Evolutionary conservation across 108 stramenopile genomes (phyloP).

Genomic region (Ochromonas danica): DNA sequence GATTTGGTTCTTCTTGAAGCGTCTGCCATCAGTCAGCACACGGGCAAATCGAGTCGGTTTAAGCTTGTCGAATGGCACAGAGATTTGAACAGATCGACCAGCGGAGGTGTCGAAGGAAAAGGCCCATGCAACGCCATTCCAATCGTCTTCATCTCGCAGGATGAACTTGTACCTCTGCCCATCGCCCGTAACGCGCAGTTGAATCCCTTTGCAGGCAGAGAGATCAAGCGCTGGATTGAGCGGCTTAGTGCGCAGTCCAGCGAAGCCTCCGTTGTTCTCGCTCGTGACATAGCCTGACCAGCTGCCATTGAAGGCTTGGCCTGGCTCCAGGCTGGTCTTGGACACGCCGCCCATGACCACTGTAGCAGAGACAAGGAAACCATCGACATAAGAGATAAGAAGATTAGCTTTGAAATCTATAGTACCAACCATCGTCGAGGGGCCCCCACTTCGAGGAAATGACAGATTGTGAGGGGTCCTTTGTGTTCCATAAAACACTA

Average conservation of each 20-base stretch:
- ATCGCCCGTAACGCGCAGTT: constrained; percentile 52
- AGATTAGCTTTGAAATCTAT: no score
- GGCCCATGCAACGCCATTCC: constrained; percentile 47
- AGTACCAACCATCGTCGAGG: constrained; percentile 47
- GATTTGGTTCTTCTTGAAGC: constrained; percentile 35
- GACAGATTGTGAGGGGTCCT: background rate
- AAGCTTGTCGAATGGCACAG: constrained; percentile 41
- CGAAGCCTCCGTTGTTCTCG: constrained; percentile 54
- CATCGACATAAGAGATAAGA: no score
- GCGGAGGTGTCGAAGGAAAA: constrained; percentile 40
- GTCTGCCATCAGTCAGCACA: background rate
- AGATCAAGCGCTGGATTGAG: constrained; percentile 41
- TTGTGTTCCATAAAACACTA: background rate
- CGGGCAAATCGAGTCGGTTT: constrained; percentile 26
- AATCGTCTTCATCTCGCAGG: constrained; percentile 41
- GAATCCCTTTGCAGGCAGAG: constrained; percentile 35
- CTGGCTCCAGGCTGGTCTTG: constrained; percentile 44
- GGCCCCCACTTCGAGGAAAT: constrained; percentile 39
- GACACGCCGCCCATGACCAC: constrained; percentile 55
- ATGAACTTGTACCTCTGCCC: constrained; percentile 56
- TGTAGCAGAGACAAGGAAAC: no score
- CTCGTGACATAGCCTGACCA: constrained; percentile 22
- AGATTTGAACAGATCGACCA: constrained; percentile 48
- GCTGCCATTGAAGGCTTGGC: background rate
- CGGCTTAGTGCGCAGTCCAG: constrained; percentile 42